phyloP scores from a whole-genome alignment of 495 filamentous ascomycete species.

The Hypoxylon perforatum region DNA sequence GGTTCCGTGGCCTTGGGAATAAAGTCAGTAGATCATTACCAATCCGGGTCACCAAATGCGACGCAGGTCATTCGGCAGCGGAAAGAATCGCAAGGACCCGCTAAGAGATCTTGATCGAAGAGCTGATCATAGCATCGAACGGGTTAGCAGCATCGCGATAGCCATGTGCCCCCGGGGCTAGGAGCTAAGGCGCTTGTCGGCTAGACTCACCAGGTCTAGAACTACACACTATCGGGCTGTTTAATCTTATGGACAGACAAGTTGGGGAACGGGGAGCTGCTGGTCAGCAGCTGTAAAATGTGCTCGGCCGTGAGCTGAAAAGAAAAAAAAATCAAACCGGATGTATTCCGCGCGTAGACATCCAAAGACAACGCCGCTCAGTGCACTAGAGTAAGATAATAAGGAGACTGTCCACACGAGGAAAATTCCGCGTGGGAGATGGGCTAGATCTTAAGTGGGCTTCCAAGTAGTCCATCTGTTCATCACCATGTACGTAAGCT shows the following conservation, averaged over 20 bases:
- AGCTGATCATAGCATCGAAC: conserved; percentile 30
- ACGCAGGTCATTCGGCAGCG: conserved; percentile 11
- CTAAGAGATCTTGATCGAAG: conserved; percentile 30
- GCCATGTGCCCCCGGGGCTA: conserved; percentile 9
- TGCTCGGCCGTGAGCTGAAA: no score
- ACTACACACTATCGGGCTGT: no score
- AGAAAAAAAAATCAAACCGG: no score
- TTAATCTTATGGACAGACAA: no score
- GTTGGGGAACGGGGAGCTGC: no score
- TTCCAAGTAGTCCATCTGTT: background rate
- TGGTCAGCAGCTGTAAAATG: no score
- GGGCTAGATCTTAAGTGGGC: conserved; percentile 13
- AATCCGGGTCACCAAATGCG: background rate
- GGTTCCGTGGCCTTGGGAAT: background rate
- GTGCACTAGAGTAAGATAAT: background rate
- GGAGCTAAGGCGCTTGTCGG: conserved; percentile 15
- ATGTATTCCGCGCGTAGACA: background rate
- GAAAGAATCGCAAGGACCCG: conserved; percentile 5
- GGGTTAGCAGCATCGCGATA: conserved; percentile 28
- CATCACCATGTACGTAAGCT: background rate
- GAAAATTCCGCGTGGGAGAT: conserved; percentile 3
- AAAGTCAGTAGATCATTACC: conserved; percentile 23
- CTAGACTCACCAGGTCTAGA: conserved; percentile 7
- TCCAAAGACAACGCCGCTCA: background rate
- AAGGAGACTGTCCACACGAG: conserved; percentile 4